Conservation (phyloP, 2,329 filamentous ascomycete species). For the Rhexocercosporidium sp. region DNA sequence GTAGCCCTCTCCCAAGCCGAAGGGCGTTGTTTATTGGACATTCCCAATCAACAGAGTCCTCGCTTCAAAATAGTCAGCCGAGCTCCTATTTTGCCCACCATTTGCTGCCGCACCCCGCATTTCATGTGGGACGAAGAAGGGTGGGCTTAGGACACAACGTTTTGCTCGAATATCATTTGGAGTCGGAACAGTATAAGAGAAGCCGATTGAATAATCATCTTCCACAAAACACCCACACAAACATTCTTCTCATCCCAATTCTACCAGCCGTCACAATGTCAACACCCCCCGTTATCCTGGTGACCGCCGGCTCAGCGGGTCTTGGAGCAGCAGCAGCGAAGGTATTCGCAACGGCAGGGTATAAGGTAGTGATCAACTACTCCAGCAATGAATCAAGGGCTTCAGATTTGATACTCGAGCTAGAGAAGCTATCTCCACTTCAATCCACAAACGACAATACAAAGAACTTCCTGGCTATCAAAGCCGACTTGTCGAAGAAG, state of each 20-base stretch:
- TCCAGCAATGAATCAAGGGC: conserved; percentile 65
- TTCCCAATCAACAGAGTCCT: no score
- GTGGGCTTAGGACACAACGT: background rate
- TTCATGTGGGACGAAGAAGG: background rate
- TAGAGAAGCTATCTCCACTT: conserved; percentile 56
- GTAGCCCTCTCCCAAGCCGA: no score
- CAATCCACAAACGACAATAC: conserved; percentile 19
- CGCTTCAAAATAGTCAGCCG: background rate
- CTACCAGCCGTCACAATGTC: background rate
- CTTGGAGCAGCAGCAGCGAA: conserved; percentile 72
- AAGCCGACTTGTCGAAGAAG: conserved; percentile 69
- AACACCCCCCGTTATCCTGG: conserved; percentile 45
- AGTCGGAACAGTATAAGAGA: background rate
- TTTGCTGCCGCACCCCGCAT: conserved; percentile 4
- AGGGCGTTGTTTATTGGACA: no score
- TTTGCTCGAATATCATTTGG: background rate
- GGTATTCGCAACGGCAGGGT: conserved; percentile 71
- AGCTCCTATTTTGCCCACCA: background rate
- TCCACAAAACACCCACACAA: background rate
- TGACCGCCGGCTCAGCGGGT: conserved; percentile 64
- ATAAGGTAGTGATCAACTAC: conserved; percentile 78
- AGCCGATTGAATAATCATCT: background rate
- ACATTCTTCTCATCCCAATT: background rate
- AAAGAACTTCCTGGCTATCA: conserved; percentile 54
- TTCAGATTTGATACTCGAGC: conserved; percentile 58